Evolutionary conservation across 2,329 filamentous ascomycete genomes (phyloP).

Genomic region (Cercospora janseana): DNA sequence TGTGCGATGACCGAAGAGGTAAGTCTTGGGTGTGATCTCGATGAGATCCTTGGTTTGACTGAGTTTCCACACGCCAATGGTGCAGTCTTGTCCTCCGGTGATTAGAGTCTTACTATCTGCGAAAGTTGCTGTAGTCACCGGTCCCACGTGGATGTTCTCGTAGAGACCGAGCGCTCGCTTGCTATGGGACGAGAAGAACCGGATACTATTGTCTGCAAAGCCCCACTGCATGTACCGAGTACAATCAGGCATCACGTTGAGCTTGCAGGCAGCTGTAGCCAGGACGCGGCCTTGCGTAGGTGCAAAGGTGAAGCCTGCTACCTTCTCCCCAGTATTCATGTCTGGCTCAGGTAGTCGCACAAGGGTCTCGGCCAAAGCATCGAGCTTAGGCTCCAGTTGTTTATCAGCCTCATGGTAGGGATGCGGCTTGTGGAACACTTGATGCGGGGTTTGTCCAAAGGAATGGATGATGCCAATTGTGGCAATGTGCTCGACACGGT

Average conservation of each 20-base stretch:
- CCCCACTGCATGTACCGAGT: slow-evolving; percentile 96
- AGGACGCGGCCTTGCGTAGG: slow-evolving; percentile 78
- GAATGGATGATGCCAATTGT: slow-evolving; percentile 98
- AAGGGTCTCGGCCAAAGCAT: slow-evolving; percentile 73
- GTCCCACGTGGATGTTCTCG: slow-evolving; percentile 89
- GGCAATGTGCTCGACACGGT: slow-evolving; percentile 80
- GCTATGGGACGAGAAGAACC: slow-evolving; percentile 88
- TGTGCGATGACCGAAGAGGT: slow-evolving; percentile 85
- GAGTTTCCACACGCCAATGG: slow-evolving; percentile 80
- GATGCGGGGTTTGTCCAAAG: slow-evolving; percentile 94
- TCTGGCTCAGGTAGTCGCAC: slow-evolving; percentile 76
- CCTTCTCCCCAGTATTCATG: slow-evolving; percentile 71
- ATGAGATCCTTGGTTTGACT: slow-evolving; percentile 61
- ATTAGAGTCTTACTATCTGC: slow-evolving; percentile 88
- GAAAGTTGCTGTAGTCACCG: slow-evolving; percentile 79
- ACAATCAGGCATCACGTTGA: slow-evolving; percentile 81
- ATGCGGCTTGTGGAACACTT: slow-evolving; percentile 83
- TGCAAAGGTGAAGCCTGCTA: slow-evolving; percentile 75
- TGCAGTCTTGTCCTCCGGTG: slow-evolving; percentile 89
- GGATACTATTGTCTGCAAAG: slow-evolving; percentile 86
- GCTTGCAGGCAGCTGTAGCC: slow-evolving; percentile 76
- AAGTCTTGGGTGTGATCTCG: slow-evolving; percentile 74
- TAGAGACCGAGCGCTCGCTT: slow-evolving; percentile 83
- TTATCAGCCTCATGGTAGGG: slow-evolving; percentile 64
- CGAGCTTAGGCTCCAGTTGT: slow-evolving; percentile 64